Conservation (phyloP, 257 asterid species). For the Salvia hispanica region DNA sequence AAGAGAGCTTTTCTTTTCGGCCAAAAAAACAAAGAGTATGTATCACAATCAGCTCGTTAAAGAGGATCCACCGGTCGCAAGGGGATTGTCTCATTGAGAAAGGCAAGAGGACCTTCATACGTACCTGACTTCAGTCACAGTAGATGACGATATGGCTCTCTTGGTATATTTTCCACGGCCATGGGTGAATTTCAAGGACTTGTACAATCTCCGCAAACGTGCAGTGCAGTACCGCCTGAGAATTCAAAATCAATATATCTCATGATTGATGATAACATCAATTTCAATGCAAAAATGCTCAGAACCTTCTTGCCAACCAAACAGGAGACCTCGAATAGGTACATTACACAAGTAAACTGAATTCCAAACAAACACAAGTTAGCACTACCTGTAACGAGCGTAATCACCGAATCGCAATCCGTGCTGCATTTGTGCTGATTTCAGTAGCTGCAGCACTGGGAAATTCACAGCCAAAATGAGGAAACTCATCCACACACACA, state of each 20-base stretch:
- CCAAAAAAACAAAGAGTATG: neutral
- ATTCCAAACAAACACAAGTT: neutral
- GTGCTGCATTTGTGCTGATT: conserved; percentile 98
- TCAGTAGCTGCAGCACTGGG: conserved; percentile 83
- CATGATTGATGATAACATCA: conserved; percentile 12
- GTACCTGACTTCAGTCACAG: conserved; percentile 92
- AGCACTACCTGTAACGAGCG: conserved; percentile 74
- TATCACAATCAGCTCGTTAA: neutral
- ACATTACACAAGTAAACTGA: neutral
- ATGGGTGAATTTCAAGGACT: conserved; percentile 92
- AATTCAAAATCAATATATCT: conserved; percentile 20
- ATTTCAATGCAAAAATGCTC: conserved; percentile 8
- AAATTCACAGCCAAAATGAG: conserved; percentile 27
- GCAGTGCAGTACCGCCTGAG: conserved; percentile 94
- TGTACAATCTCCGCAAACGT: conserved; percentile 84
- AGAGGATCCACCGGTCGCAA: neutral
- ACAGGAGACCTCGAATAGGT: conserved; percentile 4
- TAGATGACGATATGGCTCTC: conserved; percentile 55
- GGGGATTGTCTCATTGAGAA: neutral
- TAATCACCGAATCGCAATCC: conserved; percentile 96
- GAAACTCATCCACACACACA: conserved; percentile 11
- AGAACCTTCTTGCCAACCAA: conserved; percentile 19
- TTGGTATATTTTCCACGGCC: conserved; percentile 93
- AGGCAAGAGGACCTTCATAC: neutral
- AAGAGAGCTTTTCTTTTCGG: neutral